Evolutionary conservation across 176 grass and related monocot genomes (phyloP).

Genomic region (Oryza glaberrima): DNA sequence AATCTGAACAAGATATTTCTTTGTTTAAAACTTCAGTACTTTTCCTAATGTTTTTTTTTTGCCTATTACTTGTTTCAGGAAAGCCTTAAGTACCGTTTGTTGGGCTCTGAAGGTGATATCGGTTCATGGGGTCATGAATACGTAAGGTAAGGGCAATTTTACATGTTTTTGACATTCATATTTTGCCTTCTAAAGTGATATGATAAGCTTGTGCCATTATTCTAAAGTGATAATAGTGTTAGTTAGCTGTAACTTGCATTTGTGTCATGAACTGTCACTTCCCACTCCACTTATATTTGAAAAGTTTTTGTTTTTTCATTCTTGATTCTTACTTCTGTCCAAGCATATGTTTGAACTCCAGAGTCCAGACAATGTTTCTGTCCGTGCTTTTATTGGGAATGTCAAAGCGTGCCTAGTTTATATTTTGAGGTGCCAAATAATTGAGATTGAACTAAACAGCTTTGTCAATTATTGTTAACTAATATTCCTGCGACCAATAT

Average conservation of each 20-base stretch:
- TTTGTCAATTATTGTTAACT: neutral
- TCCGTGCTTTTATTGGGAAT: neutral
- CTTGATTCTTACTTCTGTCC: neutral
- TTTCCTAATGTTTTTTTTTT: conserved; percentile 13
- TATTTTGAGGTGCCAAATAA: neutral
- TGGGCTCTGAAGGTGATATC: conserved; percentile 94
- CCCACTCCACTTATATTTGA: neutral
- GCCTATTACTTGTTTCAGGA: conserved; percentile 60
- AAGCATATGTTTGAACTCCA: neutral
- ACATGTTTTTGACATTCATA: neutral
- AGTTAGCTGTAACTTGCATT: neutral
- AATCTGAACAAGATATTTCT: neutral
- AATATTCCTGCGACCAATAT: neutral
- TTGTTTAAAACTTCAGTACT: neutral
- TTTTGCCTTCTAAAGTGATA: neutral
- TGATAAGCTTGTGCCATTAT: conserved; percentile 10
- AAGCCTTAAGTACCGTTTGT: conserved; percentile 77
- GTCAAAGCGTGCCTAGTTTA: neutral
- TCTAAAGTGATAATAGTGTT: neutral
- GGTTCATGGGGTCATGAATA: conserved; percentile 99
- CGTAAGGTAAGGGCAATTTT: conserved; percentile 62
- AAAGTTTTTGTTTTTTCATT: neutral
- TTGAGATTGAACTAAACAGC: conserved; percentile 6
- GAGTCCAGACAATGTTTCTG: neutral
- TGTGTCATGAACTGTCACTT: neutral